These are phyloP conservation scores for Polychaeton citri DNA, from an alignment of 2,329 filamentous ascomycete genomes.

Conservation along the genomic window DNA sequence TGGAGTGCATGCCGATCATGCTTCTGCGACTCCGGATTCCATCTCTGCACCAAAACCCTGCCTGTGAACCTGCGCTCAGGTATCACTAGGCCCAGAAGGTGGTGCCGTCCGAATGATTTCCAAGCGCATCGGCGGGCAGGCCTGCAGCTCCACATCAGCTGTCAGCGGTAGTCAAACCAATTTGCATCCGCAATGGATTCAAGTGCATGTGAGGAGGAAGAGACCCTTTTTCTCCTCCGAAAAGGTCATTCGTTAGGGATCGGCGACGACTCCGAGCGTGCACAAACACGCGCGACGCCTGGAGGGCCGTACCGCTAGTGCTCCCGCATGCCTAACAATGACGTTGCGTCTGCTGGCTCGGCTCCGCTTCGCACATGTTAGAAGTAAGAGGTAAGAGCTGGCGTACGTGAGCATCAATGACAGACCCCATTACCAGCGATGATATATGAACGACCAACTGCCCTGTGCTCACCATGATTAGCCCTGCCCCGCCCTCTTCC, in stretches of 20 bases:
- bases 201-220: not conserved
- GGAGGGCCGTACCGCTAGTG: too few species aligned
- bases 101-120: too few species aligned
- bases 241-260: too few species aligned
- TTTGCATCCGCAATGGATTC: not conserved
- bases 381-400: not conserved
- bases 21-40: not conserved
- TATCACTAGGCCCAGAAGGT: too few species aligned
- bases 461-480: not conserved
- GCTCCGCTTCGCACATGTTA: not conserved
- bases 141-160: not conserved
- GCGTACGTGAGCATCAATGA: not conserved
- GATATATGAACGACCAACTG: not conserved
- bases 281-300: too few species aligned
- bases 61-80: not conserved
- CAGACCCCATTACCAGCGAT: not conserved
- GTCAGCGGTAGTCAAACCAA: not conserved
- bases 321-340: too few species aligned
- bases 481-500: not conserved
- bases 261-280: too few species aligned
- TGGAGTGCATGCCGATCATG: slow-evolving; percentile 6
- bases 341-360: not conserved
- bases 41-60: not conserved
- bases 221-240: not conserved
- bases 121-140: not conserved